Conservation (phyloP, 805 yeast genomes). For the Starmerella bacillaris region DNA sequence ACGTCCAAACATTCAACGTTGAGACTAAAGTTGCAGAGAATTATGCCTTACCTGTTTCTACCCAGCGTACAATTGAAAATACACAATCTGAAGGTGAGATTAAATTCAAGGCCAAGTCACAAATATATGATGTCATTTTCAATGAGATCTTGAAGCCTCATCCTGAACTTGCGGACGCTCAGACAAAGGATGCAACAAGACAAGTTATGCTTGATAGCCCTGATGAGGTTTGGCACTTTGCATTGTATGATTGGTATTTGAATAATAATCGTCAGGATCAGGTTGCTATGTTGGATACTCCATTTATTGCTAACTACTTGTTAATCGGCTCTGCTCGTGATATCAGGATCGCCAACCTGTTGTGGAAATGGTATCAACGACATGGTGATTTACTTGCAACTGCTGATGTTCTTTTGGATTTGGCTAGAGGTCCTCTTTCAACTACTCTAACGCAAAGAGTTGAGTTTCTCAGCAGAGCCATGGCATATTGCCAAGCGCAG, state of each 20-base stretch:
- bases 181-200: slow-evolving; percentile 47
- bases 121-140: slow-evolving; percentile 58
- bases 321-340: slow-evolving; percentile 33
- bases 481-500: slow-evolving; percentile 76
- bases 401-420: slow-evolving; percentile 57
- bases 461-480: slow-evolving; percentile 77
- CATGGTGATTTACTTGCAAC: slow-evolving; percentile 63
- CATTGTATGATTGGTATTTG: slow-evolving; percentile 83
- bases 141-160: slow-evolving; percentile 40
- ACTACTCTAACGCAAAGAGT: slow-evolving; percentile 56
- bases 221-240: slow-evolving; percentile 80
- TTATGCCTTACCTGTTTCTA: slow-evolving; percentile 1
- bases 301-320: slow-evolving; percentile 60
- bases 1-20: neutral
- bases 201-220: slow-evolving; percentile 50
- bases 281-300: slow-evolving; percentile 62
- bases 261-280: slow-evolving; percentile 59
- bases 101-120: slow-evolving; percentile 35
- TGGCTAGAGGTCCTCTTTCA: slow-evolving; percentile 55
- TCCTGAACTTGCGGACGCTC: slow-evolving; percentile 34
- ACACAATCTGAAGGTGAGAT: slow-evolving; percentile 18
- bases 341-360: slow-evolving; percentile 55
- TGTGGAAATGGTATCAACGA: slow-evolving; percentile 81
- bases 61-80: neutral
- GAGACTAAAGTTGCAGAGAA: neutral